Evolutionary conservation across 2,329 filamentous ascomycete genomes (phyloP).

Genomic region (Orbilia ellipsospora): DNA sequence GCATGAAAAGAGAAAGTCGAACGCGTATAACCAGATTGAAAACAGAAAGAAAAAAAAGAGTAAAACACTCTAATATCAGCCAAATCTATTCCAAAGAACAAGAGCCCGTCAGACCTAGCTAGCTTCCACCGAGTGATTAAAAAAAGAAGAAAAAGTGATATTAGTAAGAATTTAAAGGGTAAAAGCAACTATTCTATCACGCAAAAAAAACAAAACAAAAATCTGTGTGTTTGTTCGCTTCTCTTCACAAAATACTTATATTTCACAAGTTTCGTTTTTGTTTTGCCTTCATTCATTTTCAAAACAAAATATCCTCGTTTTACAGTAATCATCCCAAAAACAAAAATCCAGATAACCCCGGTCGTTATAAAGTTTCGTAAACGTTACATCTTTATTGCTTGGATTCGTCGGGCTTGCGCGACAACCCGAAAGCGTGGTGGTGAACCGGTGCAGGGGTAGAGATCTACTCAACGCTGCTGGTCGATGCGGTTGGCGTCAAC

Average conservation of each 20-base stretch:
- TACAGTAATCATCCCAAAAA: too few relatives aligned
- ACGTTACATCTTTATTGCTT: not conserved
- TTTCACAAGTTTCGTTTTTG: too few relatives aligned
- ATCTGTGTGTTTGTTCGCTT: not conserved
- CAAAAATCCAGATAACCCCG: not conserved
- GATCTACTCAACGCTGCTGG: conserved; percentile 55
- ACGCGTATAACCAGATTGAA: too few relatives aligned
- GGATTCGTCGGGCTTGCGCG: conserved; percentile 2
- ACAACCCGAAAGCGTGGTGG: conserved; percentile 12
- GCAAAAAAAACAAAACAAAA: not conserved
- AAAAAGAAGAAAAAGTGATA: not conserved
- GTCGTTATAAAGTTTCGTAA: conserved; percentile 2
- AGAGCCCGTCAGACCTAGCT: not conserved
- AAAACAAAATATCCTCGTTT: not conserved
- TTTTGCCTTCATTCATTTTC: too few relatives aligned
- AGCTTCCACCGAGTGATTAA: not conserved
- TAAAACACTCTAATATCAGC: too few relatives aligned
- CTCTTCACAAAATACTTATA: not conserved
- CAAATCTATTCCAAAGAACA: too few relatives aligned
- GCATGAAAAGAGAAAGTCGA: too few relatives aligned
- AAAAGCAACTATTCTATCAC: conserved; percentile 4
- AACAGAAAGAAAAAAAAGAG: too few relatives aligned
- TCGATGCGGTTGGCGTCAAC: conserved; percentile 42
- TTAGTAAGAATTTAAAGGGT: not conserved
- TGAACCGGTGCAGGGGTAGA: conserved; percentile 10